phyloP scores from a whole-genome alignment of 345 rosid species.

The Bruguiera sexangula region DNA sequence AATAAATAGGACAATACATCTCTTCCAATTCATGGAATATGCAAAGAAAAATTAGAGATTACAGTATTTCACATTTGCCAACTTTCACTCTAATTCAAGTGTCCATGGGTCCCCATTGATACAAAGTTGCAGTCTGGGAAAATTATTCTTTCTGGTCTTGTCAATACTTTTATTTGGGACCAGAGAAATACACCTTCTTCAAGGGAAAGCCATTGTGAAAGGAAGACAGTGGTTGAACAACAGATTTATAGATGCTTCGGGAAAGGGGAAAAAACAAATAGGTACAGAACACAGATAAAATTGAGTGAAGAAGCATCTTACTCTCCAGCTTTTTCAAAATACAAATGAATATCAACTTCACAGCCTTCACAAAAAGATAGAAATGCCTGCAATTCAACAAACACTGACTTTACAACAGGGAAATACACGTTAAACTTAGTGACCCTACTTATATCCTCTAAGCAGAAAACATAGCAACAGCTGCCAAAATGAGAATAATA shows the following conservation, averaged over 20 bases:
- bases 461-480: not conserved
- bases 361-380: slow-evolving; percentile 85
- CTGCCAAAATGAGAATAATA: not conserved
- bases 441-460: not conserved
- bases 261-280: slow-evolving; percentile 6
- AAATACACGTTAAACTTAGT: not conserved
- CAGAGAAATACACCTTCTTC: not conserved
- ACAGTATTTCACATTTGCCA: no score
- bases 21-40: not conserved
- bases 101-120: no score
- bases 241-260: slow-evolving; percentile 4
- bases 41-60: no score
- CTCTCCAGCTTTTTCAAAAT: slow-evolving; percentile 89
- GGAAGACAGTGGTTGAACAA: slow-evolving; percentile 3
- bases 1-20: not conserved
- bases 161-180: not conserved
- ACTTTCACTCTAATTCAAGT: no score
- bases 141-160: not conserved
- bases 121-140: not conserved
- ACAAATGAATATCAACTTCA: slow-evolving; percentile 80
- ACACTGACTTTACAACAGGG: not conserved
- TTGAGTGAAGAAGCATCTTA: slow-evolving; percentile 39
- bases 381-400: slow-evolving; percentile 60
- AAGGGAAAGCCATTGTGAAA: no score
- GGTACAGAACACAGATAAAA: not conserved